phyloP scores from a whole-genome alignment of 2,329 filamentous ascomycete species.

The Triangularia verruculosa region DNA sequence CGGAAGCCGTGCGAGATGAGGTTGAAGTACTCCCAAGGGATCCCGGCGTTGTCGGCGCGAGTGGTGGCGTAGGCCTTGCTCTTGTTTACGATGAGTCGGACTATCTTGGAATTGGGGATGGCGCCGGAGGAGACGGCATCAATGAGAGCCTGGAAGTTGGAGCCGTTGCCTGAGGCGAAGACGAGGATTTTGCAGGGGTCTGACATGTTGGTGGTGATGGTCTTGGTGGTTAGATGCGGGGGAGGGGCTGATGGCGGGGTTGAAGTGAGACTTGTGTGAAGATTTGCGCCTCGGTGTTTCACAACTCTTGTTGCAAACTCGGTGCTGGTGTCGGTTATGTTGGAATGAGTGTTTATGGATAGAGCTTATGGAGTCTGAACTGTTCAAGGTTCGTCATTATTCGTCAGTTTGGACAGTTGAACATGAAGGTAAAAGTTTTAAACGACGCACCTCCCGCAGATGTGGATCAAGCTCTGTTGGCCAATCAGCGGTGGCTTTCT shows the following conservation, averaged over 20 bases:
- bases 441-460: background rate
- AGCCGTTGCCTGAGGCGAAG: constrained; percentile 70
- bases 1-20: constrained; percentile 68
- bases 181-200: constrained; percentile 56
- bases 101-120: constrained; percentile 44
- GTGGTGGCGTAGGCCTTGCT: constrained; percentile 44
- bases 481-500: background rate
- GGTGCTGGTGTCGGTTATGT: background rate
- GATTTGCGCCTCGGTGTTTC: background rate
- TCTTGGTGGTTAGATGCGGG: background rate
- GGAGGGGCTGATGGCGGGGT: background rate
- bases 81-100: constrained; percentile 48
- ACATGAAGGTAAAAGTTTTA: background rate
- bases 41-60: constrained; percentile 49
- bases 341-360: background rate
- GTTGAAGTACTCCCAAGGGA: constrained; percentile 79
- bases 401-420: background rate
- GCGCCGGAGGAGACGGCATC: constrained; percentile 42
- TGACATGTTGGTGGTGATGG: constrained; percentile 15
- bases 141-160: constrained; percentile 74
- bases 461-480: background rate
- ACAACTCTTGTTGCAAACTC: background rate
- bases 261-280: background rate
- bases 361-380: background rate
- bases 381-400: background rate